Base-by-base conservation (phyloP, 1,284 basidiomycete genomes). In the Cryptococcus floricola region DNA sequence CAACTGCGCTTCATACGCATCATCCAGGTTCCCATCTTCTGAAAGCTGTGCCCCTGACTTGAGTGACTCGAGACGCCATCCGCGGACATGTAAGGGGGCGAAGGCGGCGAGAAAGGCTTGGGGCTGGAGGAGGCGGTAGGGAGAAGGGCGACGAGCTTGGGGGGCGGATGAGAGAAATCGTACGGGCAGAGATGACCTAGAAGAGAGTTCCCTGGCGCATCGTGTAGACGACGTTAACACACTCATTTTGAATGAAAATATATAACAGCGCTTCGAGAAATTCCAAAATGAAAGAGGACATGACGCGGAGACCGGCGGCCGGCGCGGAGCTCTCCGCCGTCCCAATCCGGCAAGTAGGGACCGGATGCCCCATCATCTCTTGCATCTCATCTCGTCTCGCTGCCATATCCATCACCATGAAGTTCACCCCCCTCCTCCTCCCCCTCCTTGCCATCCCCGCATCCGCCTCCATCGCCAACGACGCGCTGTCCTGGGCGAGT, bases 61-160 rank as follows among this genome's bases (percentile, higher is more conserved):
- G 7, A 47, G 14, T 5, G 23, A 12, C 16, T 60, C 64, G 0
- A 73, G 58, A 2, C 69, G 61, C 71, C 71, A 75, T 14, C 70
- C 71, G 37, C 53, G 52, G 14, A 64, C 63, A 41, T 70, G 68
- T 5, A 73, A 60, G 7, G 70, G 68, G 1, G 68, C 67, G 49
- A 71, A 71, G 9, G 61, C 34, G 1, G 57, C 57, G 6, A 64
- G 56, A 58, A 73, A 73, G n/a, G 60, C 56, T 5, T 63, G 58
- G 27, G 66, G 66, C 6, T 60, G 61, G 34, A 67, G 39, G 18
- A 71, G 59, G 14, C 71, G 69, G 52, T 75, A 75, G 0, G 71
- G 71, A 1, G 65, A 68, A 0, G 69, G 70, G 38, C 58, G 37
- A 38, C 52, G 61, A 0, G 61, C 42, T 37, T 55, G 28, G 3